A percentile compares a stretch with the other conserved stretches of the same genome.
phyloP scores from a whole-genome alignment of 2,329 filamentous ascomycete genomes.

The Trichoderma endophyticum region DNA sequence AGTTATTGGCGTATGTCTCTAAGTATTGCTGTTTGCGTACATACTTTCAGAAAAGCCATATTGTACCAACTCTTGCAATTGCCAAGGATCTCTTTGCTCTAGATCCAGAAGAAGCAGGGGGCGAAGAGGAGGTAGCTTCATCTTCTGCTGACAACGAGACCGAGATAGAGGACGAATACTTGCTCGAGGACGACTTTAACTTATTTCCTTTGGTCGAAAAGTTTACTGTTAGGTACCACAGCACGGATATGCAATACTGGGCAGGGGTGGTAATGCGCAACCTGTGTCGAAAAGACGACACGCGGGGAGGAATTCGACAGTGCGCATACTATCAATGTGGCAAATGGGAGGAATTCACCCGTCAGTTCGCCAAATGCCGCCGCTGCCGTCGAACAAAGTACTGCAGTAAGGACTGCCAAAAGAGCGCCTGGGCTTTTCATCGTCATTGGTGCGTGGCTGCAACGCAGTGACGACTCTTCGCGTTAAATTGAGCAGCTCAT shows the following conservation, averaged over 20 bases:
- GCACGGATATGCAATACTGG: constrained; percentile 99
- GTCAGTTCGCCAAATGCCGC: constrained; percentile 97
- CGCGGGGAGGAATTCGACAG: constrained; percentile 87
- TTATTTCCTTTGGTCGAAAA: constrained; percentile 98
- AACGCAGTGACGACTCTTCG: constrained; percentile 41
- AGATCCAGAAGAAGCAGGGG: constrained; percentile 63
- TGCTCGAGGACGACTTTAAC: constrained; percentile 92
- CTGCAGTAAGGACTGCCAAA: constrained; percentile 99
- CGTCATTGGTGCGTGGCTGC: constrained; percentile 94
- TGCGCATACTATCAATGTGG: constrained; percentile 98
- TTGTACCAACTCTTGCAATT: constrained; percentile 89
- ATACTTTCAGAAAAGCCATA: constrained; percentile 92
- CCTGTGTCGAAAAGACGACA: constrained; percentile 95
- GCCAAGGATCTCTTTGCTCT: constrained; percentile 78
- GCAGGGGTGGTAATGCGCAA: constrained; percentile 99
- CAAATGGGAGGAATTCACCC: constrained; percentile 95
- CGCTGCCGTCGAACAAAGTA: constrained; percentile 96
- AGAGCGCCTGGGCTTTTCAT: constrained; percentile 97
- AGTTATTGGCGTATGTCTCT: constrained; percentile 93
- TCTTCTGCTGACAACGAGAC: constrained; percentile 45
- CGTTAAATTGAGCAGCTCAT: not conserved
- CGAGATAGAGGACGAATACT: constrained; percentile 77
- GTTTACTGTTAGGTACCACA: constrained; percentile 93
- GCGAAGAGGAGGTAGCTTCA: constrained; percentile 49
- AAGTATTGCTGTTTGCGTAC: constrained; percentile 96